Conservation (phyloP, 2,329 filamentous ascomycete genomes). For the Pyricularia pennisetigena region DNA sequence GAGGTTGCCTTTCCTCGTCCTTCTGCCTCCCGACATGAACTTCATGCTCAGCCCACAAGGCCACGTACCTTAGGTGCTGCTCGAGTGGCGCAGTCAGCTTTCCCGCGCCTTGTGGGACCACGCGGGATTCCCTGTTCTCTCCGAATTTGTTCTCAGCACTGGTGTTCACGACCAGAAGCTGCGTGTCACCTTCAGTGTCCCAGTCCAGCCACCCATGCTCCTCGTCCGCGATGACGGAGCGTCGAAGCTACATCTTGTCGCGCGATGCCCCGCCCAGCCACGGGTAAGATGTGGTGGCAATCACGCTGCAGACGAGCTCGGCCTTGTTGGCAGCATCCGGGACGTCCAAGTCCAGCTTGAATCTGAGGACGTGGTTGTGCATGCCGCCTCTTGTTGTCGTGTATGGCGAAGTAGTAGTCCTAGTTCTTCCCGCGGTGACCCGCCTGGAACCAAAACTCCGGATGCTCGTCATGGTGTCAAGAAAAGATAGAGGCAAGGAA, state of each 20-base stretch:
- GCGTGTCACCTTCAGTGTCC: conserved; percentile 32
- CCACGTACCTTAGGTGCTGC: conserved; percentile 32
- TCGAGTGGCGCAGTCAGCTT: conserved; percentile 40
- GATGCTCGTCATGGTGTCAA: no score
- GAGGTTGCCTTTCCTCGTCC: conserved; percentile 23
- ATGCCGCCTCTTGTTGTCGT: conserved; percentile 36
- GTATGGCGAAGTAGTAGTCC: conserved; percentile 38
- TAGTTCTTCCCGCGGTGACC: conserved; percentile 34
- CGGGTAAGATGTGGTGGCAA: conserved; percentile 25
- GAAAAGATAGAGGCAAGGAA: no score
- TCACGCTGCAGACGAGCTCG: conserved; percentile 22
- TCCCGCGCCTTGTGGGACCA: conserved; percentile 27
- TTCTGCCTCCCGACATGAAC: conserved; percentile 39
- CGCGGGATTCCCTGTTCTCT: conserved; percentile 40
- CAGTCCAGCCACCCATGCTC: conserved; percentile 35
- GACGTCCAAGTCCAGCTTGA: conserved; percentile 44
- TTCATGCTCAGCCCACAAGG: conserved; percentile 38
- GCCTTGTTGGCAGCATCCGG: conserved; percentile 35
- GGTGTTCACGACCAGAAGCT: conserved; percentile 41
- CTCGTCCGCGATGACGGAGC: conserved; percentile 30
- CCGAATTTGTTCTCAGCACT: conserved; percentile 31
- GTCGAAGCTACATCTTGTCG: conserved; percentile 41
- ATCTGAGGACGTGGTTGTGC: conserved; percentile 47
- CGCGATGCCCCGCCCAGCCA: conserved; percentile 36
- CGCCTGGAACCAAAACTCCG: conserved; percentile 23